A percentile compares a stretch with the other conserved stretches of the same genome.
phyloP scores from a whole-genome alignment of 2,329 filamentous ascomycete genomes.

The Xylariaceae sp. region DNA sequence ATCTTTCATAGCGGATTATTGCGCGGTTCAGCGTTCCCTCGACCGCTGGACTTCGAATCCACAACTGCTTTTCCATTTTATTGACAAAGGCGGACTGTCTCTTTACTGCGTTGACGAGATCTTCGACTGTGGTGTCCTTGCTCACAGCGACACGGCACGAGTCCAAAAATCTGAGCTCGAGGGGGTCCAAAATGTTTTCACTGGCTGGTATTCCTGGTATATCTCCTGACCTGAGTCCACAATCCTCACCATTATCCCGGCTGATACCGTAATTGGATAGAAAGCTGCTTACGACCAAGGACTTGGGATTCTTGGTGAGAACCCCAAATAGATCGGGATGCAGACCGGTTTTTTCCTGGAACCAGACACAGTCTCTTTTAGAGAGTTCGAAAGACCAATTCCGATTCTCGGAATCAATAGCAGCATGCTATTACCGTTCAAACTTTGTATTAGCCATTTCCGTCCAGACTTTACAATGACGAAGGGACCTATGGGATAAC shows the following conservation, averaged over 20 bases:
- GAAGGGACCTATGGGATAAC: background rate
- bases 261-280: background rate
- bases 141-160: background rate
- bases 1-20: conserved; percentile 7
- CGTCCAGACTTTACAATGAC: background rate
- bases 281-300: background rate
- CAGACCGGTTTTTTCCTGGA: background rate
- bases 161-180: background rate
- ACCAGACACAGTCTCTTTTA: background rate
- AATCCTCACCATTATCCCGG: background rate
- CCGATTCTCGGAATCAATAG: background rate
- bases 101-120: conserved; percentile 9
- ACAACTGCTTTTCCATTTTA: conserved; percentile 11
- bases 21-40: background rate
- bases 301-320: background rate
- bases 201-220: background rate
- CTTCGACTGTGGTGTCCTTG: background rate
- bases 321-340: conserved; percentile 4
- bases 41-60: conserved; percentile 9
- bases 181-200: background rate
- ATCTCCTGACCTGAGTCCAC: background rate
- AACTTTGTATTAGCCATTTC: background rate
- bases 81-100: conserved; percentile 14
- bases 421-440: background rate
- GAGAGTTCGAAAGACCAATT: conserved; percentile 6